Evolutionary conservation across 768 basidiomycete genomes (phyloP).

Genomic region (Suillus plorans): DNA sequence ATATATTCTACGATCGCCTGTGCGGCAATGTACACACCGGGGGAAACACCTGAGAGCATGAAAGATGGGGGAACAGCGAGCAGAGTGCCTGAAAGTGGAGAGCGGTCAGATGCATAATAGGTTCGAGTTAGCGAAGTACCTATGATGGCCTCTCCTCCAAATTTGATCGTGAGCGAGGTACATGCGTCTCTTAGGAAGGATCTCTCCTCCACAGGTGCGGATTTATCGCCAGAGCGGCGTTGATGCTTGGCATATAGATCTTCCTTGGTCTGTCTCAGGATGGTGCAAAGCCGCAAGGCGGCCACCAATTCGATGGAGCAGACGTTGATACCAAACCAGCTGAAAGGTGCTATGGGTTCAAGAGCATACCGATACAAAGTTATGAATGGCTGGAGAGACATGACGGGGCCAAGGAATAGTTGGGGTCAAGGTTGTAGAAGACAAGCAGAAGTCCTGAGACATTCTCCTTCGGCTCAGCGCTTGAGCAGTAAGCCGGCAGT

Average conservation of each 20-base stretch:
- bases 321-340: conserved; percentile 61
- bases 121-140: conserved; percentile 40
- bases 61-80: conserved; percentile 74
- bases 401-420: conserved; percentile 13
- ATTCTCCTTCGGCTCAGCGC: not conserved
- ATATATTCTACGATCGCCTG: conserved; percentile 64
- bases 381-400: conserved; percentile 42
- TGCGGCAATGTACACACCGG: conserved; percentile 55
- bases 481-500: not conserved
- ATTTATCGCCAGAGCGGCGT: conserved; percentile 32
- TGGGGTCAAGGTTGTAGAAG: not conserved
- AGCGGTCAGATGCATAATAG: not conserved
- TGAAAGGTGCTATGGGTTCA: conserved; percentile 61
- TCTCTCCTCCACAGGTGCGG: conserved; percentile 40
- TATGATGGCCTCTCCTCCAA: conserved; percentile 70
- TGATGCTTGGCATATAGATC: conserved; percentile 43
- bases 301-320: conserved; percentile 69
- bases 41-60: conserved; percentile 66
- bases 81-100: conserved; percentile 47
- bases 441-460: not conserved
- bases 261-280: conserved; percentile 67
- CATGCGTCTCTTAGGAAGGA: conserved; percentile 59
- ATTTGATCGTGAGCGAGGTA: conserved; percentile 67
- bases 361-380: conserved; percentile 52
- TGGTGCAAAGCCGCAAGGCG: conserved; percentile 67